Percentiles rank a stretch among this genome's conserved stretches.
These are phyloP conservation scores for Trametes coccinea DNA, from an alignment of 768 basidiomycete species.

Conservation along the genomic window DNA sequence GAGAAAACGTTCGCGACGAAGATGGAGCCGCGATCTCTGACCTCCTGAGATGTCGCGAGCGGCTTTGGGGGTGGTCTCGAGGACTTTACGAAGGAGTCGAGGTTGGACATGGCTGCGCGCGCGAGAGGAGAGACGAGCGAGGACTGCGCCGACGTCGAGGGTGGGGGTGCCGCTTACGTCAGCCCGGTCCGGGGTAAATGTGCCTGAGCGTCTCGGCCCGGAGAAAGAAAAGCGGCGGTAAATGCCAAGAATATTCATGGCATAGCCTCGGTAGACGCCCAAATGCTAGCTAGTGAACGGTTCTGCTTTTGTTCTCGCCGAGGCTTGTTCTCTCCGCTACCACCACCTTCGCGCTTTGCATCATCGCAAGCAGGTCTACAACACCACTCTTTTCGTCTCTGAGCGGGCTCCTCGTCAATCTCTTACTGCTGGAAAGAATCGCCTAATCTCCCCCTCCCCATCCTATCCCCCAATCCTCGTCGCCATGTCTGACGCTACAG, in stretches of 20 bases:
- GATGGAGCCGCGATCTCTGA: conserved; percentile 71
- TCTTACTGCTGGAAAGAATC: background rate
- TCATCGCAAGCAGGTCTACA: background rate
- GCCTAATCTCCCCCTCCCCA: background rate
- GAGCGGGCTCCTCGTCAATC: conserved; percentile 11
- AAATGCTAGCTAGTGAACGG: background rate
- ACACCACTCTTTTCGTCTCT: background rate
- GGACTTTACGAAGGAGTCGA: conserved; percentile 56
- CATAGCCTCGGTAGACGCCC: conserved; percentile 1
- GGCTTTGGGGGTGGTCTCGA: conserved; percentile 47
- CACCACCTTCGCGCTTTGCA: background rate
- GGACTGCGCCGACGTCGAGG: background rate
- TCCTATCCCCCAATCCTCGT: background rate
- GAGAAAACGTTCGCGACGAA: conserved; percentile 68
- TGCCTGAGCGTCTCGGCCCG: background rate
- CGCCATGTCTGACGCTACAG: conserved; percentile 25
- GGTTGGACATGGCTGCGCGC: conserved; percentile 33
- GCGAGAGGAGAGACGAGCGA: background rate
- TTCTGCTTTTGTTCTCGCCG: conserved; percentile 9
- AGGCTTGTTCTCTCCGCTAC: conserved; percentile 11
- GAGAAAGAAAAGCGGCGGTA: background rate
- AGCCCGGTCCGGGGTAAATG: background rate
- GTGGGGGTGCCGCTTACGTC: background rate
- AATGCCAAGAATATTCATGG: background rate
- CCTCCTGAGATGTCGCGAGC: conserved; percentile 65